phyloP scores from a whole-genome alignment of 2,329 filamentous ascomycete genomes.

The Xylariaceae sp. region DNA sequence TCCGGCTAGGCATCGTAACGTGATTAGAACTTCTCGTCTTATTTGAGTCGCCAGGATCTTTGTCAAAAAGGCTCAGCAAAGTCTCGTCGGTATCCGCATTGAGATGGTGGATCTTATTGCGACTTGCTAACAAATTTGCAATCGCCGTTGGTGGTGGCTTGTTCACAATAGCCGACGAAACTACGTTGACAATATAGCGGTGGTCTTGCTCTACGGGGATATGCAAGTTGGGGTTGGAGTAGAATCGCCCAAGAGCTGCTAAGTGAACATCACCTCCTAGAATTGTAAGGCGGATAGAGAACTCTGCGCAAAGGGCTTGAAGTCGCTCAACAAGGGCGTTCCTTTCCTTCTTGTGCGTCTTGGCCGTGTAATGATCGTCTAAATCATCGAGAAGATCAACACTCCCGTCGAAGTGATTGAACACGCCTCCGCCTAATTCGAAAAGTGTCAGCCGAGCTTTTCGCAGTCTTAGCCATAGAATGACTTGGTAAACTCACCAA shows the following conservation, averaged over 20 bases:
- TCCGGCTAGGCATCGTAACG: conserved; percentile 86
- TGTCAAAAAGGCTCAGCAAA: conserved; percentile 85
- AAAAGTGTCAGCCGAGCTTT: conserved; percentile 1
- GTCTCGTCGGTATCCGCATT: conserved; percentile 80
- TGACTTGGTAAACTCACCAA: conserved; percentile 44
- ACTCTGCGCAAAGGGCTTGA: conserved; percentile 78
- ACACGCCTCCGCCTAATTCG: conserved; percentile 64
- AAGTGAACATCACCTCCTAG: conserved; percentile 92
- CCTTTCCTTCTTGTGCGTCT: conserved; percentile 86
- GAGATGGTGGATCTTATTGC: conserved; percentile 77
- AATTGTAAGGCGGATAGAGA: conserved; percentile 86
- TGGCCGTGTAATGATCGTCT: conserved; percentile 93
- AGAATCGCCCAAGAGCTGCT: conserved; percentile 89
- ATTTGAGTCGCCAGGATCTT: conserved; percentile 72
- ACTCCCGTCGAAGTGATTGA: conserved; percentile 92
- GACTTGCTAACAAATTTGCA: conserved; percentile 82
- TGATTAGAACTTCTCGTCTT: conserved; percentile 75
- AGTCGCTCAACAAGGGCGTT: conserved; percentile 72
- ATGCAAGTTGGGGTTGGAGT: conserved; percentile 76
- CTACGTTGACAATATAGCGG: conserved; percentile 90
- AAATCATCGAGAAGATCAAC: conserved; percentile 89
- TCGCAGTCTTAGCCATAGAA: too few relatives aligned
- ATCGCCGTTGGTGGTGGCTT: conserved; percentile 84
- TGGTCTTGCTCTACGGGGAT: conserved; percentile 78
- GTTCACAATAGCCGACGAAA: conserved; percentile 94